These are phyloP conservation scores for Emericellopsis atlantica DNA, from an alignment of 2,329 filamentous ascomycete species.

Conservation along the genomic window DNA sequence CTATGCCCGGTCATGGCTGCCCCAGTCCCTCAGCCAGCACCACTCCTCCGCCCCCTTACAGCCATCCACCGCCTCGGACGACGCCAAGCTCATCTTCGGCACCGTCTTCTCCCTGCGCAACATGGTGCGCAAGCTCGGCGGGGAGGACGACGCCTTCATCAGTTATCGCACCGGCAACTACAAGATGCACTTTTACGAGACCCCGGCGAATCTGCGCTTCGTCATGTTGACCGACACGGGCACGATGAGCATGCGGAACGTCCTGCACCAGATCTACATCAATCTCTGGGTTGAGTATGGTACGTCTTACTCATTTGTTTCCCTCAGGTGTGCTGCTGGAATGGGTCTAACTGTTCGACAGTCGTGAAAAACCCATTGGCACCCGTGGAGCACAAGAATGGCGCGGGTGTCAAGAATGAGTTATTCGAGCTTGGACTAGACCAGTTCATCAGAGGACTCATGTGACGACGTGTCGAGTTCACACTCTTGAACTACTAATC, in stretches of 20 bases:
- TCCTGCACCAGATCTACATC: slow-evolving; percentile 95
- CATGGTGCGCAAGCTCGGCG: slow-evolving; percentile 91
- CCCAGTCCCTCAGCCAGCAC: slow-evolving; percentile 11
- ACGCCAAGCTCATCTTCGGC: slow-evolving; percentile 95
- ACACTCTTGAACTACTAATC: too few relatives aligned
- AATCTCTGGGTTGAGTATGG: slow-evolving; percentile 96
- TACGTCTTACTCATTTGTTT: slow-evolving; percentile 16
- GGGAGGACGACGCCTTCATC: slow-evolving; percentile 88
- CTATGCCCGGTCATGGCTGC: slow-evolving; percentile 80
- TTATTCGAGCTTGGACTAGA: slow-evolving; percentile 62
- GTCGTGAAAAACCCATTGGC: slow-evolving; percentile 61
- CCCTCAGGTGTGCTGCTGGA: background rate
- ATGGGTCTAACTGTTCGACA: slow-evolving; percentile 12
- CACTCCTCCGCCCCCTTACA: slow-evolving; percentile 25
- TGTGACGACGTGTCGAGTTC: slow-evolving; percentile 18
- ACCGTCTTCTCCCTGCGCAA: slow-evolving; percentile 93
- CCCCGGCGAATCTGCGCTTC: slow-evolving; percentile 87
- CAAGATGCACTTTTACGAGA: slow-evolving; percentile 99
- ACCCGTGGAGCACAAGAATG: slow-evolving; percentile 55
- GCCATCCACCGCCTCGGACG: slow-evolving; percentile 45
- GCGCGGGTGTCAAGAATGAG: slow-evolving; percentile 58
- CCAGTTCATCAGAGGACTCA: slow-evolving; percentile 59
- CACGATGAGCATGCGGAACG: slow-evolving; percentile 81
- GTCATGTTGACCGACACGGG: slow-evolving; percentile 91
- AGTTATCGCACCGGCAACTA: slow-evolving; percentile 89